These are phyloP conservation scores for Trichoderma sp. DNA, from an alignment of 2,329 filamentous ascomycete genomes.

Conservation along the genomic window DNA sequence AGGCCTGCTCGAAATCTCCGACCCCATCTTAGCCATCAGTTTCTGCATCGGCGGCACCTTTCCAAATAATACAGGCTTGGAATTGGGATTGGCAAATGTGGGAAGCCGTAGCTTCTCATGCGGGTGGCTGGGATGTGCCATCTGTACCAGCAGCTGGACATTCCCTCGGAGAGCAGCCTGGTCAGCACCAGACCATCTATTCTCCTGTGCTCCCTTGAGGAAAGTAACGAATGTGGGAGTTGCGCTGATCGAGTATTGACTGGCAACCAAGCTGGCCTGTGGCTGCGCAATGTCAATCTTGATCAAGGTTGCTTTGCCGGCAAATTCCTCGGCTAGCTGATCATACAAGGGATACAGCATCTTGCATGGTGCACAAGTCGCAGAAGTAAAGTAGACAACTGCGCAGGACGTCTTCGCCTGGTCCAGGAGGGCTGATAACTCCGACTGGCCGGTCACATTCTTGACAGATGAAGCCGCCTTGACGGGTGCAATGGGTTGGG, in stretches of 20 bases:
- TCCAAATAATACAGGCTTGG: slow-evolving; percentile 67
- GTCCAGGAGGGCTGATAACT: slow-evolving; percentile 38
- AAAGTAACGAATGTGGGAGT: slow-evolving; percentile 92
- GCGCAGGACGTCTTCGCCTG: slow-evolving; percentile 68
- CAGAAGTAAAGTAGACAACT: slow-evolving; percentile 88
- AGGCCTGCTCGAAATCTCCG: slow-evolving; percentile 50
- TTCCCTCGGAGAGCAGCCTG: slow-evolving; percentile 65
- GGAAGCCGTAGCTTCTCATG: slow-evolving; percentile 71
- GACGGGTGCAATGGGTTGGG: slow-evolving; percentile 24
- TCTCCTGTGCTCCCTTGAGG: slow-evolving; percentile 69
- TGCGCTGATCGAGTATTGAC: slow-evolving; percentile 64
- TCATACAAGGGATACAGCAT: slow-evolving; percentile 79
- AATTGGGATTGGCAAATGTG: slow-evolving; percentile 61
- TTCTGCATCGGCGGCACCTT: slow-evolving; percentile 83
- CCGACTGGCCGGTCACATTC: slow-evolving; percentile 49
- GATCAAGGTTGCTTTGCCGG: slow-evolving; percentile 66
- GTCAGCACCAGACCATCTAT: slow-evolving; percentile 79
- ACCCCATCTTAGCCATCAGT: slow-evolving; percentile 73
- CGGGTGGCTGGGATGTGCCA: slow-evolving; percentile 72
- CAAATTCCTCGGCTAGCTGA: slow-evolving; percentile 70
- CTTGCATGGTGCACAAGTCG: slow-evolving; percentile 82
- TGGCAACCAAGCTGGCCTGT: slow-evolving; percentile 60
- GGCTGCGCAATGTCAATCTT: slow-evolving; percentile 76
- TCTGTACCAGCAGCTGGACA: slow-evolving; percentile 69
- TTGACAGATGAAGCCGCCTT: slow-evolving; percentile 46